Evolutionary conservation across 2,329 filamentous ascomycete genomes (phyloP).

Genomic region (Colletotrichum sp.): DNA sequence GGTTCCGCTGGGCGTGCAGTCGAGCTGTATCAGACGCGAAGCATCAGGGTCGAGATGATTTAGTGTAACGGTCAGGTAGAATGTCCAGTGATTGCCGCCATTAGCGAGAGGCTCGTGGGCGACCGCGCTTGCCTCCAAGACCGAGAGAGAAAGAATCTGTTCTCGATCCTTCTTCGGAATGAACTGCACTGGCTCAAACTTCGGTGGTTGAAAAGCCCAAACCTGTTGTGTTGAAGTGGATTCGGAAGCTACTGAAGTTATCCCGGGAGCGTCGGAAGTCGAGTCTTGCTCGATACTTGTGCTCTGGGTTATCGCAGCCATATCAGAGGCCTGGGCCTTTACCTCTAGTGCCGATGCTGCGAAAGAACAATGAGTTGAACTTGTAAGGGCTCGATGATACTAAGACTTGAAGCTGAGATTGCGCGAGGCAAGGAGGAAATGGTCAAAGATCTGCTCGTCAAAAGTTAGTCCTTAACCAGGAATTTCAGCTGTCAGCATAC

Average conservation of each 20-base stretch:
- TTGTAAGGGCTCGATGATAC: neutral
- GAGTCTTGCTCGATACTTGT: neutral
- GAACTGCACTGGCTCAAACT: neutral
- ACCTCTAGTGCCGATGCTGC: neutral
- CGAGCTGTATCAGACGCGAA: neutral
- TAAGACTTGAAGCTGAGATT: too few relatives aligned
- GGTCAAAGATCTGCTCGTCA: too few relatives aligned
- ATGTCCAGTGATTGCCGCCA: neutral
- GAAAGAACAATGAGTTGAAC: neutral
- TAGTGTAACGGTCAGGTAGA: neutral
- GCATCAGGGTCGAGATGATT: neutral
- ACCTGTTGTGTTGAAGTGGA: fast-evolving
- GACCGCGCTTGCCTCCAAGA: neutral
- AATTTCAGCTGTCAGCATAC: too few relatives aligned
- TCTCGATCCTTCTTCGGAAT: neutral
- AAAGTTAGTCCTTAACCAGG: too few relatives aligned
- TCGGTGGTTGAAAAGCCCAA: neutral
- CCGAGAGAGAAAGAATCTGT: neutral
- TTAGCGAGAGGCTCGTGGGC: neutral
- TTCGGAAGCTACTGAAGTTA: neutral
- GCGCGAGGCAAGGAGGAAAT: too few relatives aligned
- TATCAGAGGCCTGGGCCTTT: neutral
- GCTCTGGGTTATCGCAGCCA: neutral
- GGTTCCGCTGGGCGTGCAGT: neutral
- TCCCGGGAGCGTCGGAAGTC: fast-evolving